Evolutionary conservation across 371 early-diverging fungal species (phyloP), one percentile per base, ranked within the genome.

Genomic region (Apophysomyces ossiformis): DNA sequence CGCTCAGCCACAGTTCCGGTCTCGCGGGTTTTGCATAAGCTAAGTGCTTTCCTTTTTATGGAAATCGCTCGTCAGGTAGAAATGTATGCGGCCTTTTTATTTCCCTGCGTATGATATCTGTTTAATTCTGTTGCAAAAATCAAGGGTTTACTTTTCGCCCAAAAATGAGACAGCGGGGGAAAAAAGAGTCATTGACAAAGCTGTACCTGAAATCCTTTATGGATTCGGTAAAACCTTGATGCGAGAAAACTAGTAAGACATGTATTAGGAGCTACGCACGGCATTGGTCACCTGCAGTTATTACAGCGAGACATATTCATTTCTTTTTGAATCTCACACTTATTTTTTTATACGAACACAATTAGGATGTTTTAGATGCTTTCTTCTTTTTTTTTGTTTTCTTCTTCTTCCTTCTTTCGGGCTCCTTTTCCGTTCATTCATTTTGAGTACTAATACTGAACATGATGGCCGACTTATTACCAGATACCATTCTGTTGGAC

Each of bases 271-370:
- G 18, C 54, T 50, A 50, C 54, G 54, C 54, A 50, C 54, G 54
- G 54, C 35, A 50, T 50, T 50, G 54, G 54, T 50, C 54, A 50
- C n/a, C 54, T 50, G 54, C 54, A 50, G 21, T 7, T 50, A 50
- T 50, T 50, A 50, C 54, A 50, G 54, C 54, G 54, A 50, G 54
- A 50, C 54, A 50, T 50, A 26, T 21, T 50, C 54, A 50, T 47
- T 47, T 50, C 21, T 50, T 50, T 50, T 50, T 50, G 7, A 50
- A 50, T 50, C 54, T 50, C 54, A 50, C 54, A 50, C 54, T 21
- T 26, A 26, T 2, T 26, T 26, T 26, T 26, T 21, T 21, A 50
- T 21, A 50, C 21, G 21, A 18, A 50, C 0, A 21, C 16, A 50
- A 50, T 50, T 21, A 21, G 21, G 21, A 21, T 50, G 54, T 50